Evolutionary conservation across 2,329 filamentous ascomycete genomes (phyloP).

Genomic region (Aspergillus pseudotamarii): DNA sequence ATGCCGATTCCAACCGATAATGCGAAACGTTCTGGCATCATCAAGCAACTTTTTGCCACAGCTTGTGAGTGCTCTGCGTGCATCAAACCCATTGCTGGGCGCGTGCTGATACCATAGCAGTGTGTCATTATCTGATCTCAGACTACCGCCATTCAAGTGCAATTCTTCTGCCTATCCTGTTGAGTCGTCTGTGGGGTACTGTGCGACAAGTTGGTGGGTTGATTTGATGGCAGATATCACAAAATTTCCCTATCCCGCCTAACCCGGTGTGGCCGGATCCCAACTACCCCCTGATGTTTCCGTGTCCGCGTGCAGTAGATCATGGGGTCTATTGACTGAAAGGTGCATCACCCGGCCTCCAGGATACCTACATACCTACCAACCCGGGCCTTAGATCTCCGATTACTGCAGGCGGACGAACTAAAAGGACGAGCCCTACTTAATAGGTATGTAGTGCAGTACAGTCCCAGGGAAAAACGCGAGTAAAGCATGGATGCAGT

Average conservation of each 20-base stretch:
- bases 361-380: background rate
- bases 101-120: slow-evolving; percentile 23
- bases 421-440: slow-evolving; percentile 10
- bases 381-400: background rate
- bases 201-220: slow-evolving; percentile 6
- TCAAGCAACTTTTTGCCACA: slow-evolving; percentile 15
- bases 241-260: slow-evolving; percentile 9
- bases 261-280: slow-evolving; percentile 12
- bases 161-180: slow-evolving; percentile 9
- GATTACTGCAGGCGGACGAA: slow-evolving; percentile 7
- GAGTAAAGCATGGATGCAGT: slow-evolving; percentile 12
- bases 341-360: slow-evolving; percentile 6
- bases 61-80: slow-evolving; percentile 19
- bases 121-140: slow-evolving; percentile 16
- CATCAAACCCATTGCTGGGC: slow-evolving; percentile 19
- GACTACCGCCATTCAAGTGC: slow-evolving; percentile 11
- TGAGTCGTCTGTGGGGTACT: slow-evolving; percentile 9
- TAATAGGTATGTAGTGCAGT: slow-evolving; percentile 12
- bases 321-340: slow-evolving; percentile 16
- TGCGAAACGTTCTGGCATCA: slow-evolving; percentile 14
- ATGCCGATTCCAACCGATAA: slow-evolving; percentile 21
- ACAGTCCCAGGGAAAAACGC: slow-evolving; percentile 14
- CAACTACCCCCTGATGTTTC: slow-evolving; percentile 9
- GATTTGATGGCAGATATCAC: slow-evolving; percentile 8
- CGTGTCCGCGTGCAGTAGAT: slow-evolving; percentile 11